Percentiles rank a stretch among this genome's conserved stretches.
These are phyloP conservation scores for Pulveroboletus ravenelii DNA, from an alignment of 768 basidiomycete species.

Conservation along the genomic window DNA sequence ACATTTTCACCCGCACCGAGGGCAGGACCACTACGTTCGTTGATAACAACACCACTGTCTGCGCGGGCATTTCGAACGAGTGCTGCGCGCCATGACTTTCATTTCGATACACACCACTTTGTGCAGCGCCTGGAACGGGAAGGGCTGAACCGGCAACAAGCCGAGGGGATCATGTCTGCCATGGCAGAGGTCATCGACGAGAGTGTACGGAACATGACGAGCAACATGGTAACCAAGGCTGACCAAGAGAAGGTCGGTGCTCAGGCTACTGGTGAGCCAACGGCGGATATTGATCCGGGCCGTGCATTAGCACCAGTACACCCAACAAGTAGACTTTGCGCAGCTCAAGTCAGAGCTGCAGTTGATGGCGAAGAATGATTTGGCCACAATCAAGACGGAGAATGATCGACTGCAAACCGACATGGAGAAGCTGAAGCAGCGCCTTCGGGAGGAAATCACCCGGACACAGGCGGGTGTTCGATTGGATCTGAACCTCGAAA, in stretches of 20 bases:
- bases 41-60: not conserved
- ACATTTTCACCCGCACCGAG: not conserved
- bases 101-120: constrained; percentile 95
- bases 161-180: constrained; percentile 95
- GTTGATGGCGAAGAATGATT: constrained; percentile 94
- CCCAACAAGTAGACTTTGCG: constrained; percentile 95
- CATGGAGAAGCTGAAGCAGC: constrained; percentile 92
- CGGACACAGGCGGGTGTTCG: constrained; percentile 91
- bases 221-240: constrained; percentile 92
- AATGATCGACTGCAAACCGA: constrained; percentile 90
- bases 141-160: constrained; percentile 85
- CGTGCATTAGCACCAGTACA: constrained; percentile 79
- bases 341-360: constrained; percentile 95
- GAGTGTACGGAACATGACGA: constrained; percentile 92
- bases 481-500: constrained; percentile 93
- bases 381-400: constrained; percentile 92
- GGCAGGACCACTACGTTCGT: constrained; percentile 5
- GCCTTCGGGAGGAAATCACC: constrained; percentile 85
- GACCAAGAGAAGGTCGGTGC: constrained; percentile 88
- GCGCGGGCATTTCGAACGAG: constrained; percentile 30
- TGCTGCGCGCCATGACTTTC: constrained; percentile 45
- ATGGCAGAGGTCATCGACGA: constrained; percentile 98
- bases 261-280: not conserved
- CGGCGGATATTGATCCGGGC: constrained; percentile 3
- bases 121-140: constrained; percentile 87